phyloP scores from a whole-genome alignment of 768 basidiomycete genomes.

The Phanerochaete carnosa region DNA sequence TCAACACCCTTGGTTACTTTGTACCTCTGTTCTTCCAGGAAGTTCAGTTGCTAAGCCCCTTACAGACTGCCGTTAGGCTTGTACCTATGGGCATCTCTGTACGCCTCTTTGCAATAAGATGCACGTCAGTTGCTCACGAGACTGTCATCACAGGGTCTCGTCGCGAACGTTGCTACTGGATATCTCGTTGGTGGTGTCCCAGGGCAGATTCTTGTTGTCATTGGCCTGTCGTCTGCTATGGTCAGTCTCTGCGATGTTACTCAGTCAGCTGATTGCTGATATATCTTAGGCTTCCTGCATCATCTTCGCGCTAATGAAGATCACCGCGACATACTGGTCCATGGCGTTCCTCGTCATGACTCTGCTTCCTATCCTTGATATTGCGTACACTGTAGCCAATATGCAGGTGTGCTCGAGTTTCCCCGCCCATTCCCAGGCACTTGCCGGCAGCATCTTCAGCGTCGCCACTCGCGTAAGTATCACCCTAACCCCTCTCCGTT shows the following conservation, averaged over 20 bases:
- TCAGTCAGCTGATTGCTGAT: not conserved
- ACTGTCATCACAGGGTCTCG: not conserved
- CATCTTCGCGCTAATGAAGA: slow-evolving; percentile 31
- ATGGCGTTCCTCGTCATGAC: slow-evolving; percentile 31
- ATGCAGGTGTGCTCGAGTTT: slow-evolving; percentile 28
- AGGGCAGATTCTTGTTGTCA: slow-evolving; percentile 26
- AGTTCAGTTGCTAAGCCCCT: slow-evolving; percentile 25
- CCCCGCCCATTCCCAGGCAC: slow-evolving; percentile 30
- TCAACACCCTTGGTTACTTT: slow-evolving; percentile 32
- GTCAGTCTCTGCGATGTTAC: slow-evolving; percentile 16
- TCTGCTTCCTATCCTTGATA: slow-evolving; percentile 26
- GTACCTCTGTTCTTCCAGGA: slow-evolving; percentile 32
- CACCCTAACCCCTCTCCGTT: not conserved
- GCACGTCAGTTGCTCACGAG: slow-evolving; percentile 15
- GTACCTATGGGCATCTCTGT: slow-evolving; percentile 33
- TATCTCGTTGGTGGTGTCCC: slow-evolving; percentile 25
- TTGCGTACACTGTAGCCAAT: slow-evolving; percentile 31
- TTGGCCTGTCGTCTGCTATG: slow-evolving; percentile 26
- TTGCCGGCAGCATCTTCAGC: slow-evolving; percentile 34
- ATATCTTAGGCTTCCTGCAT: slow-evolving; percentile 26
- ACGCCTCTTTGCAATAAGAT: slow-evolving; percentile 11
- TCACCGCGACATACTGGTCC: slow-evolving; percentile 29
- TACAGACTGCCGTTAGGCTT: slow-evolving; percentile 30
- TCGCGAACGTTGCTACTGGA: slow-evolving; percentile 16
- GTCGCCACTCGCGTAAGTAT: slow-evolving; percentile 27